Base-by-base conservation (phyloP, 2,329 filamentous ascomycete genomes). In the Hypoxylon rubiginosum region DNA sequence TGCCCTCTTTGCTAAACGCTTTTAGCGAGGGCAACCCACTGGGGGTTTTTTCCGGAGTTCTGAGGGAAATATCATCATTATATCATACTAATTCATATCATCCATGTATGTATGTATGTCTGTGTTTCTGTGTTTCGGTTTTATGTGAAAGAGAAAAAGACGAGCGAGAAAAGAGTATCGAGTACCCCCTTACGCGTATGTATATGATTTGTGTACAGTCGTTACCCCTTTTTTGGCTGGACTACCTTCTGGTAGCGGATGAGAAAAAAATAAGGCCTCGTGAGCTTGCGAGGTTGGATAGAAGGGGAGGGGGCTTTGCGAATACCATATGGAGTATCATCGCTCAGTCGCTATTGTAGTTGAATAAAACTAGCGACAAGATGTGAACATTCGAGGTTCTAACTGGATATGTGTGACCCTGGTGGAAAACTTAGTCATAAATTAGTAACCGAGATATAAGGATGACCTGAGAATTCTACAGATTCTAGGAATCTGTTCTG, bases 161-260 rank as follows among this genome's bases (percentile, higher is more conserved):
- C 24, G 32, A 49, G 41, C 19, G n/a, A 59, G 56, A n/a, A 32
- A 45, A 30, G 46, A 53, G 54, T 9, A 45, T 17, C 36, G n/a
- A 54, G 30, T 52, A 62, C 58, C 46, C 59, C 52, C 32, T 67
- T 57, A 45, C 41, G 64, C 64, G 63, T 66, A 58, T 63, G 56
- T 67, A 64, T 67, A 43, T 48, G 52, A 57, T 39, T 52, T 53
- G 52, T 30, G 41, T 39, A 64, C 64, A 41, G 50, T 67, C 64
- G 56, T 54, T 64, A 60, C 32, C 19, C 41, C 26, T 41, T 32
- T 49, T 15, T 28, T 45, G 41, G 19, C 21, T 45, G 28, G 45
- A 24, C 28, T 36, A 19, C 28, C 43, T 49, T 21, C 9, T 48
- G 43, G 19, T 19, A 43, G 39, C n/a, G 39, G 39, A 19, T n/a